Evolutionary conservation across 2,329 filamentous ascomycete species (phyloP).

Genomic region (Fusarium sterilihyphosum): DNA sequence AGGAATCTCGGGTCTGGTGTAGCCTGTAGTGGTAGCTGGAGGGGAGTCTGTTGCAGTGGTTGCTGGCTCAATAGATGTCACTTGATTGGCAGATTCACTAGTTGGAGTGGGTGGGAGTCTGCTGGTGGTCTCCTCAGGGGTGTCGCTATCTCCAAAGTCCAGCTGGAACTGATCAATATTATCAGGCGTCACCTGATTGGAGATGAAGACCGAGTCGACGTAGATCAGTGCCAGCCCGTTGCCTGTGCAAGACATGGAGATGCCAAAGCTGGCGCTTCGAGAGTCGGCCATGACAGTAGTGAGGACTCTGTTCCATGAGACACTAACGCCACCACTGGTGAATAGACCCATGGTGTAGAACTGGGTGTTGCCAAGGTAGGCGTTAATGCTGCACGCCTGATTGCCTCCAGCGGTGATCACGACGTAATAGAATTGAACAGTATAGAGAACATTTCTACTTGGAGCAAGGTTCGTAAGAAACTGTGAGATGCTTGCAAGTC

Average conservation of each 20-base stretch:
- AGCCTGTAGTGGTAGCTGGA: not conserved
- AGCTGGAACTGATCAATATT: slow-evolving; percentile 12
- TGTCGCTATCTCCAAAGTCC: not conserved
- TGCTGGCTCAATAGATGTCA: not conserved
- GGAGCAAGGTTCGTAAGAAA: not conserved
- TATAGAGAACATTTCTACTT: slow-evolving; percentile 2
- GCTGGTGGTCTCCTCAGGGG: not conserved
- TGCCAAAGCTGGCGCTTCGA: not conserved
- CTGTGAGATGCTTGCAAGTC: slow-evolving; percentile 5
- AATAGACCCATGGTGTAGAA: not conserved
- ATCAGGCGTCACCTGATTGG: slow-evolving; percentile 11
- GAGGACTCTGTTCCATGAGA: slow-evolving; percentile 8
- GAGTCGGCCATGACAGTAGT: not conserved
- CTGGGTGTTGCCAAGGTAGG: not conserved
- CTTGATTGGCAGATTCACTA: not conserved
- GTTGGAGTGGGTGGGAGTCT: not conserved
- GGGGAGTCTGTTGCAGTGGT: not conserved
- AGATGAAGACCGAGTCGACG: slow-evolving; percentile 21
- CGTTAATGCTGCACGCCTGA: not conserved
- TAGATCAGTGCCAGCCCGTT: not conserved
- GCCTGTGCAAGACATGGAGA: not conserved
- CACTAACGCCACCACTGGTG: not conserved
- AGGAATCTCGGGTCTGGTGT: not conserved
- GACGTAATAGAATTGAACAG: slow-evolving; percentile 20
- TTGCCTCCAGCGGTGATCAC: not conserved